Evolutionary conservation across 2,329 filamentous ascomycete species (phyloP).

Genomic region (Penicillium sp.): DNA sequence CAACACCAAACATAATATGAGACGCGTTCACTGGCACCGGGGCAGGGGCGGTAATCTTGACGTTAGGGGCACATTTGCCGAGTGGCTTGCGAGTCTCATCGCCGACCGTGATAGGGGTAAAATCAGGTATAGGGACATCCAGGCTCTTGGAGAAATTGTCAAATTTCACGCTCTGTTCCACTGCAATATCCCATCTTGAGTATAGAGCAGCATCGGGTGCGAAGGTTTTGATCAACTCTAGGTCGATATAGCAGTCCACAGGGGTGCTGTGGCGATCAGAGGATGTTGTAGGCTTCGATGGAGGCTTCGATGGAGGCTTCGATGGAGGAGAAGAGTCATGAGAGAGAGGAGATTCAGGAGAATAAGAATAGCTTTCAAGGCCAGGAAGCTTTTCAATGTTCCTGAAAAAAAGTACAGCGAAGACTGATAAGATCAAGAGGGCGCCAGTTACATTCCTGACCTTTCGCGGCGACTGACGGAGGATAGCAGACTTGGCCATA

Average conservation of each 20-base stretch:
- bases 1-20: background rate
- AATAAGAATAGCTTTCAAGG: background rate
- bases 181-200: background rate
- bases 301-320: background rate
- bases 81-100: background rate
- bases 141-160: background rate
- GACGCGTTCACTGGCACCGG: background rate
- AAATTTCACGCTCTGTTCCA: background rate
- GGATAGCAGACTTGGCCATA: background rate
- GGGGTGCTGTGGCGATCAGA: background rate
- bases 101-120: background rate
- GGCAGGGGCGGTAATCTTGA: background rate
- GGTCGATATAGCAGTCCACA: background rate
- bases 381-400: background rate
- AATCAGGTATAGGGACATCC: background rate
- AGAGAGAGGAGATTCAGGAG: background rate
- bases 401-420: background rate
- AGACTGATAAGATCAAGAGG: background rate
- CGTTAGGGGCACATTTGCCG: background rate
- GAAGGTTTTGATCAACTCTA: background rate
- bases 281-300: background rate
- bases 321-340: background rate
- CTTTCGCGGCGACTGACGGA: background rate
- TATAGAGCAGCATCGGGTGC: background rate
- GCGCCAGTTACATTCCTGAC: background rate